Base-by-base conservation (phyloP, 176 grass and related monocot genomes). In the Aegilops speltoides region DNA sequence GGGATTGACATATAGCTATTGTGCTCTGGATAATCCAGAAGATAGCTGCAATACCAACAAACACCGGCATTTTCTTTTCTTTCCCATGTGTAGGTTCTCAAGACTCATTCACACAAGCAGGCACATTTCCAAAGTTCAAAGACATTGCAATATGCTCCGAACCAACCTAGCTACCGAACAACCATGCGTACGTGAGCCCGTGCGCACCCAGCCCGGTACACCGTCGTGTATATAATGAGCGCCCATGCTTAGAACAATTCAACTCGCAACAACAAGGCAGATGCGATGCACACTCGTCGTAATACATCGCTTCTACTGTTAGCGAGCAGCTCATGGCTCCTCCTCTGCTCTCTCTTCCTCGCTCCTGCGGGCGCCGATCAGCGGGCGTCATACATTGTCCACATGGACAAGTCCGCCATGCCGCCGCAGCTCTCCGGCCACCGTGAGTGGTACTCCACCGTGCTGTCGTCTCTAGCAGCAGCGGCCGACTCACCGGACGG, bases 371-470 rank as follows among this genome's bases (percentile, higher is more conserved):
- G 29, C 9, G 73, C 73, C 29, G 65, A 52, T 29, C 64, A 2
- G 31, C 7, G 89, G 54, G 13, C 84, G 0, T 25, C 68, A 1
- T 91, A 88, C 74, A 84, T 93, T 20, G 52, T 93, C 62, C 89
- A 93, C 80, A 91, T 93, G 92, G 88, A 90, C 89, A 79, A 45
- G 24, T 86, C 92, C 37, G 67, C 70, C 57, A 91, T 88, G 89
- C 89, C 83, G 68, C 7, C 60, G 14, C 67, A 68, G 25, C 38
- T 80, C 24, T 41, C 76, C 11, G 52, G 37, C 40, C 83, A 75
- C 83, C 83, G 38, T 19, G 64, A 74, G 0, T 93, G 91, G 91
- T 83, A 93, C 82, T 45, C 82, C 37, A 10, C 86, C 68, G 43
- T 50, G 50, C 14, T 91, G 23, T 31, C 86, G 23, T 52, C 83